Base-by-base conservation (phyloP, 176 grass and related monocot genomes). In the Avena insularis region DNA sequence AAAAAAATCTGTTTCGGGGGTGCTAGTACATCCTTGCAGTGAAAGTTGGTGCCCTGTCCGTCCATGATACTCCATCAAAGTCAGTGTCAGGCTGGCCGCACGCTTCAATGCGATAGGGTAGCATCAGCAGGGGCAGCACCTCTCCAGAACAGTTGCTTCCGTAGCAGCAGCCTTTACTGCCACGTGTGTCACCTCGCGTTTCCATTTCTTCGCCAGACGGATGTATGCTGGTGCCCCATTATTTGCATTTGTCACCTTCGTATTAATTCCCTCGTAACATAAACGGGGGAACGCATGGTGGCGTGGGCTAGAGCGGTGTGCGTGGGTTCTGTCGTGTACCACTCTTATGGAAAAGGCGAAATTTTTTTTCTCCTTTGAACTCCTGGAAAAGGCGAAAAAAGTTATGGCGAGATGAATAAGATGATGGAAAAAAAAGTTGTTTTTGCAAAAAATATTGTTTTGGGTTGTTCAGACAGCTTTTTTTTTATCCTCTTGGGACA, bases 41-140 rank as follows among this genome's bases (percentile, higher is more conserved):
- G 78, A 20, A 53, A 78, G 53, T 49, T 20, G 64, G 46, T 61
- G 60, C 78, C 65, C 14, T 7, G 64, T 29, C 69, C 40, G 40
- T 43, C 40, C 82, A 85, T 27, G 81, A 81, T 81, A 25, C 67
- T 84, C 11, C 80, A 40, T 75, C 57, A n/a, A 73, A 50, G 80
- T 85, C 86, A 71, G 66, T 65, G 68, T 69, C 86, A 33, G 40
- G 51, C 12, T 62, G 88, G 29, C 86, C 12, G 79, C 62, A 58
- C n/a, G 14, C 63, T 45, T 80, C 79, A 71, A 84, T 29, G 38
- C 68, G 61, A 20, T 69, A 76, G 72, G 12, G 47, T 66, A 15
- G 40, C 57, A 75, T 76, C 75, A 87, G 58, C 40, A 43, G 38
- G 38, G 38, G 38, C 38, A 40, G 38, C 76, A 53, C 63, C 55